A percentile compares a stretch with the other conserved stretches of the same genome.
phyloP scores from a whole-genome alignment of 345 rosid species.

The Linum trigynum region DNA sequence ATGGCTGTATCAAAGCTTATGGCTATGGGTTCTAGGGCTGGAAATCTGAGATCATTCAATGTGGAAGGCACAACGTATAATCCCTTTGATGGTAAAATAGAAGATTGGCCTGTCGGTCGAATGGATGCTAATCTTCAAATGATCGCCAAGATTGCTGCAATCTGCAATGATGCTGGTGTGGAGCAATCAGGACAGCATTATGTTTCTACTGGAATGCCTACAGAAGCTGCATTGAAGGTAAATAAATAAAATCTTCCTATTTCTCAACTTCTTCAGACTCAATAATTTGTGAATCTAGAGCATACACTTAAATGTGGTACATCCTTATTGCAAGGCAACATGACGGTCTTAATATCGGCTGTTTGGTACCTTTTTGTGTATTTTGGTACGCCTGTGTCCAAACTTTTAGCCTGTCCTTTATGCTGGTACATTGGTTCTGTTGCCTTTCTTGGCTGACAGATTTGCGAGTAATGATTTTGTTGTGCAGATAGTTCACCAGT shows the following conservation, averaged over 20 bases:
- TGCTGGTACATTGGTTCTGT: background rate
- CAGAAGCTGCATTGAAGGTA: conserved; percentile 99
- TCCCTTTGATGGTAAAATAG: conserved; percentile 77
- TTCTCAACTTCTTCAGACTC: background rate
- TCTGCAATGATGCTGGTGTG: conserved; percentile 83
- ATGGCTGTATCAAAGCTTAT: conserved; percentile 81
- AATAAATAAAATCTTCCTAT: conserved; percentile 6
- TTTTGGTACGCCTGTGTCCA: too few relatives aligned
- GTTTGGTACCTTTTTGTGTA: too few relatives aligned
- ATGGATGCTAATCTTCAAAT: conserved; percentile 86
- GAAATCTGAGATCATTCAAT: conserved; percentile 56
- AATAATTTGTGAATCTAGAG: background rate
- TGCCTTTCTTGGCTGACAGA: background rate
- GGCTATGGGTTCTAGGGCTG: conserved; percentile 68
- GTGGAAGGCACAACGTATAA: conserved; percentile 79
- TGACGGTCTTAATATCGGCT: too few relatives aligned
- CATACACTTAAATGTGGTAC: too few relatives aligned
- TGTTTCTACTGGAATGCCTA: conserved; percentile 68
- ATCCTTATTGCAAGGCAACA: too few relatives aligned
- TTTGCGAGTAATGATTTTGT: background rate
- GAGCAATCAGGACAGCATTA: conserved; percentile 59
- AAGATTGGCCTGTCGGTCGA: conserved; percentile 52
- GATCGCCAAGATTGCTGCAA: conserved; percentile 79
- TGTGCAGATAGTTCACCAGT: background rate
- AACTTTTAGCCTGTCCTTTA: too few relatives aligned